These are phyloP conservation scores for Mucor sp. DNA, from an alignment of 371 early-diverging fungal genomes.

Conservation along the genomic window DNA sequence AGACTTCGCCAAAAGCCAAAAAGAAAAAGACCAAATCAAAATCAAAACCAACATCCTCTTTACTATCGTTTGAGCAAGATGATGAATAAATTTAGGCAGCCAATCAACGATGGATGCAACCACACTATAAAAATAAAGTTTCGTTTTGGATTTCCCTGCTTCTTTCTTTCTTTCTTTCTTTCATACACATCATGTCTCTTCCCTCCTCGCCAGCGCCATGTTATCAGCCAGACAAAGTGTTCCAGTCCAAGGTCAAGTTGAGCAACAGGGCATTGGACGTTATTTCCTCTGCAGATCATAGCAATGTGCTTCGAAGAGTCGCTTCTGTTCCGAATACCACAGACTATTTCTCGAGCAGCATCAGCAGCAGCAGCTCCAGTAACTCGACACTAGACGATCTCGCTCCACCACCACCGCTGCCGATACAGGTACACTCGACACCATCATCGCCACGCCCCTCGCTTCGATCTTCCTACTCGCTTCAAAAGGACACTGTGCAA, in stretches of 20 bases:
- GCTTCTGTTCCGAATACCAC: constrained; percentile 54
- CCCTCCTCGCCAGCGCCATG: constrained; percentile 27
- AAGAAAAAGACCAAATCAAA: constrained; percentile 35
- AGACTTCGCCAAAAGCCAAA: constrained; percentile 22
- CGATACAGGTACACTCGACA: background rate
- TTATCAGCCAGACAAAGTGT: constrained; percentile 21
- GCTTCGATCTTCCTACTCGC: constrained; percentile 15
- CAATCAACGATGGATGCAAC: background rate
- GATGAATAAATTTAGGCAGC: constrained; percentile 12
- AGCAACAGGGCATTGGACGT: constrained; percentile 5
- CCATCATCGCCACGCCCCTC: constrained; percentile 11
- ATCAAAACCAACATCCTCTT: constrained; percentile 5
- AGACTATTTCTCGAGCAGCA: constrained; percentile 30
- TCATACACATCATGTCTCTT: constrained; percentile 4
- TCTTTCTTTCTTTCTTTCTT: background rate
- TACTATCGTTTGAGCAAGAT: constrained; percentile 44
- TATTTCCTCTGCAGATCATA: background rate
- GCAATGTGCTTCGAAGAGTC: constrained; percentile 33
- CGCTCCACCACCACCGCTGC: constrained; percentile 2
- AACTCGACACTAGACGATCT: constrained; percentile 21
- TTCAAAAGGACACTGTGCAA: constrained; percentile 44
- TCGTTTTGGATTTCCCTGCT: background rate
- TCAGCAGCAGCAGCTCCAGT: constrained; percentile 1
- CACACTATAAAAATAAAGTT: background rate
- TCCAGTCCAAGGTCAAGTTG: constrained; percentile 10